Percentiles rank a stretch among this genome's conserved stretches.
Evolutionary conservation across 768 basidiomycete genomes (phyloP).

Genomic region (Hygrophoropsis aurantiaca): DNA sequence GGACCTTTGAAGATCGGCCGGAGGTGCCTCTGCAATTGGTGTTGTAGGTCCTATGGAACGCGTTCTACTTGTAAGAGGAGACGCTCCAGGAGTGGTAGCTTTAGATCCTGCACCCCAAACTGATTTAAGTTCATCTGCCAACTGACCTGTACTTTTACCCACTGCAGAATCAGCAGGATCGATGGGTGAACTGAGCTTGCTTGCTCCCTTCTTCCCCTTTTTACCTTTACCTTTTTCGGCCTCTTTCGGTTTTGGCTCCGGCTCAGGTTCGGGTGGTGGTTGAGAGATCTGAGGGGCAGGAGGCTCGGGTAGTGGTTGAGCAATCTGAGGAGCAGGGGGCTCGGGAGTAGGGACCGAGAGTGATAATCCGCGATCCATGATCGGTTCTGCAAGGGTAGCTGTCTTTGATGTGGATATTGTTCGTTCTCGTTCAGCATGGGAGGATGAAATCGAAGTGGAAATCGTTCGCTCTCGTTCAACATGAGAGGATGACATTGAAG

Average conservation of each 20-base stretch:
- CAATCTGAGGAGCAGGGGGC: conserved; percentile 64
- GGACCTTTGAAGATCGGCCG: conserved; percentile 3
- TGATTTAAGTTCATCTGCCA: conserved; percentile 44
- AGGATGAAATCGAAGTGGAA: conserved; percentile 17
- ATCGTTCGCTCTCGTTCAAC: conserved; percentile 18
- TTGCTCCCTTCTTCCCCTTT: conserved; percentile 18
- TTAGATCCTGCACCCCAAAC: conserved; percentile 46
- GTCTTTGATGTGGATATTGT: conserved; percentile 15
- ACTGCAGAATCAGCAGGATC: conserved; percentile 36
- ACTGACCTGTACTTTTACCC: conserved; percentile 36
- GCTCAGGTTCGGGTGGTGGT: conserved; percentile 17
- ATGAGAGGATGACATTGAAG: conserved; percentile 1
- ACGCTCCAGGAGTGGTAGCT: conserved; percentile 24
- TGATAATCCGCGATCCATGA: conserved; percentile 17
- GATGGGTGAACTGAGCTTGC: conserved; percentile 27
- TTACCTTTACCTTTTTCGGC: conserved; percentile 22
- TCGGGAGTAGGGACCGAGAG: conserved; percentile 52
- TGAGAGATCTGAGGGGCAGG: too few species aligned
- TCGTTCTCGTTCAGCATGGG: conserved; percentile 23
- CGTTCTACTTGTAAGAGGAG: conserved; percentile 21
- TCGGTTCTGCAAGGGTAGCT: too few species aligned
- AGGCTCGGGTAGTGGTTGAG: conserved; percentile 21
- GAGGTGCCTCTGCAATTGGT: conserved; percentile 15
- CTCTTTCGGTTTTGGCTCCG: conserved; percentile 24
- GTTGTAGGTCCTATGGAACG: conserved; percentile 24